Conservation (phyloP, 2,329 filamentous ascomycete genomes). For the Elsinoe perseae region DNA sequence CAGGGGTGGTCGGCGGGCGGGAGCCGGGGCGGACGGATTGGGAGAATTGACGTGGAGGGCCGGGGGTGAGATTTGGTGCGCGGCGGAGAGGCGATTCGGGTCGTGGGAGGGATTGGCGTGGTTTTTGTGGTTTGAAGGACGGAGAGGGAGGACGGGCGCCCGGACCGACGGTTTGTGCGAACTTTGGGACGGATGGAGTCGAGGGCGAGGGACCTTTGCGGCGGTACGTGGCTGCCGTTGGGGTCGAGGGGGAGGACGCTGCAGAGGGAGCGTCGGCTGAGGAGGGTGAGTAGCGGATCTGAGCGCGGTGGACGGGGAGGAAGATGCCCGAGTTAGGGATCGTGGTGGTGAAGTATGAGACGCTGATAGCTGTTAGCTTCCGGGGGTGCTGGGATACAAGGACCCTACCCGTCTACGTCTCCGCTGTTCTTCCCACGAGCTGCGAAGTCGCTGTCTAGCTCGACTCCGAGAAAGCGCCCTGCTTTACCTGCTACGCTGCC, state of each 20-base stretch:
- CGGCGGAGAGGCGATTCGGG: constrained; percentile 74
- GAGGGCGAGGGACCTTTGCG: constrained; percentile 17
- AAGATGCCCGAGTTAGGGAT: constrained; percentile 85
- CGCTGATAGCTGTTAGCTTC: constrained; percentile 28
- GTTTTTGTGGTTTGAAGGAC: constrained; percentile 53
- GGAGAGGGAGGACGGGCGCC: constrained; percentile 62
- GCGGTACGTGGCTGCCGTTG: constrained; percentile 55
- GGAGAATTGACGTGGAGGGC: constrained; percentile 51
- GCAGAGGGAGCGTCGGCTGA: constrained; percentile 30
- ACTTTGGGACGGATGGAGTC: constrained; percentile 62
- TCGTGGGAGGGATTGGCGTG: constrained; percentile 71
- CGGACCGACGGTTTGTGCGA: constrained; percentile 81
- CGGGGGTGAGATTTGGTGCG: constrained; percentile 48
- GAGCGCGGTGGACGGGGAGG: constrained; percentile 73
- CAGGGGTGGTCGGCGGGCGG: constrained; percentile 50
- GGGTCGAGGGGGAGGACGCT: constrained; percentile 56
- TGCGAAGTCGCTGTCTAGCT: constrained; percentile 74
- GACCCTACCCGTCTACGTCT: constrained; percentile 79
- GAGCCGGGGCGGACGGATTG: constrained; percentile 41
- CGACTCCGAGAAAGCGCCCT: constrained; percentile 85
- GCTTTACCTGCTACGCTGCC: constrained; percentile 82
- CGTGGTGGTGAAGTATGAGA: constrained; percentile 71
- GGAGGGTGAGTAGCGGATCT: constrained; percentile 54
- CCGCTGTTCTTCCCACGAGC: constrained; percentile 87
- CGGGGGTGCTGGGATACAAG: neutral